Evolutionary conservation across 495 filamentous ascomycete species (phyloP).

Genomic region (Annulohypoxylon bovei): DNA sequence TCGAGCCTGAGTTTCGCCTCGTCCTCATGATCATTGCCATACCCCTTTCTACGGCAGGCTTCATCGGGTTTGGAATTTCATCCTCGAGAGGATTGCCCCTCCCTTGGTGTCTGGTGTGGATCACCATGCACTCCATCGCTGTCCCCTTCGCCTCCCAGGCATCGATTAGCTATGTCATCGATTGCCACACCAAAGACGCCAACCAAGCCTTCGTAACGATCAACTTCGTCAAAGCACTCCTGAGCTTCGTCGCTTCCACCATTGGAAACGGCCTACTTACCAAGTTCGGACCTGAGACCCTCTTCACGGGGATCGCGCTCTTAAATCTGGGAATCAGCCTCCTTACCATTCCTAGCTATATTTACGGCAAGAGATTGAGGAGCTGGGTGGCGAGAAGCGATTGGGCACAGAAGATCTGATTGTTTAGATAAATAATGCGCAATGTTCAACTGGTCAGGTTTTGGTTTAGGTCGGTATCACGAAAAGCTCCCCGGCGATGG

Average conservation of each 20-base stretch:
- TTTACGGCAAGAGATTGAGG: constrained; percentile 49
- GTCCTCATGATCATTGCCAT: constrained; percentile 56
- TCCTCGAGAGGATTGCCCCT: constrained; percentile 22
- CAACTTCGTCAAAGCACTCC: constrained; percentile 41
- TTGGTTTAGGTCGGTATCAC: constrained; percentile 4
- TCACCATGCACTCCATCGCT: constrained; percentile 41
- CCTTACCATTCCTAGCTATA: constrained; percentile 49
- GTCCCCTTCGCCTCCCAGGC: constrained; percentile 42
- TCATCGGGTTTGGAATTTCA: constrained; percentile 49
- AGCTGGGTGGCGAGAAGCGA: constrained; percentile 42
- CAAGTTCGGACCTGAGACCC: constrained; percentile 37
- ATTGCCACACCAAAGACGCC: constrained; percentile 43
- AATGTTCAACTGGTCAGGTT: background rate
- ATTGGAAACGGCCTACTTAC: constrained; percentile 44
- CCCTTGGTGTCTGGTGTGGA: constrained; percentile 38
- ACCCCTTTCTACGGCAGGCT: constrained; percentile 50
- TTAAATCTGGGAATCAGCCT: constrained; percentile 46
- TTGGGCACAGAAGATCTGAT: constrained; percentile 36
- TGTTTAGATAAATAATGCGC: background rate
- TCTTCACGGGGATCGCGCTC: constrained; percentile 44
- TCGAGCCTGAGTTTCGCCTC: constrained; percentile 65
- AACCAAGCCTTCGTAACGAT: constrained; percentile 44
- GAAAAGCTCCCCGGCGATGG: background rate
- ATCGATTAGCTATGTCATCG: constrained; percentile 42
- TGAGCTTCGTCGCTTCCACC: constrained; percentile 46